Base-by-base conservation (phyloP, 768 basidiomycete genomes). In the Candolleomyces eurysporus region DNA sequence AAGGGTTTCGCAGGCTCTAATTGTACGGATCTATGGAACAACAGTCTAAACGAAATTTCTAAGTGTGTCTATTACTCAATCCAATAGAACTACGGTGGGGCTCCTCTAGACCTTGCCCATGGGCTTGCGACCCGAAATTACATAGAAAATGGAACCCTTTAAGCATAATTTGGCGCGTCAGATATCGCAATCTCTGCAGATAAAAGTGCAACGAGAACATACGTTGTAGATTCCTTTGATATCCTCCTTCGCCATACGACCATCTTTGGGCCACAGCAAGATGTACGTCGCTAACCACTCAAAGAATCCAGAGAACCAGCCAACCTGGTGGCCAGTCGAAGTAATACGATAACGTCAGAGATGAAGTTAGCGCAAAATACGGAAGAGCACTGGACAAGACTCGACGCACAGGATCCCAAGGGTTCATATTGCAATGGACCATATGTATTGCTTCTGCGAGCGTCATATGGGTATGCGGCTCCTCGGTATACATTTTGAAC, bases 251-350 rank as follows among this genome's bases (percentile, higher is more conserved):
- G 64, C 71, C 67, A 80, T 64, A 54, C 65, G 62, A 4, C 75
- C 73, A 50, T 78, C 77, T 5, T 61, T 60, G 0, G 76, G 76
- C 74, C 73, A 75, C 8, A 80, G 63, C 61, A 79, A 45, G 43
- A 79, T 43, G 58, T 79, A 82, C 0, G 76, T 75, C 19, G 76
- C 67, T 14, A 72, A 58, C 79, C 79, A 82, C 64, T 82, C 79
- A 46, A 77, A 74, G 10, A 66, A 62, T 31, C 78, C 76, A 13
- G 77, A 75, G 36, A 69, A 63, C 75, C 77, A 79, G 17, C 80
- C 79, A 63, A 79, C 78, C 79, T 81, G 11, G 16, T 4, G 43
- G 16, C 3, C n/a, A 39, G 14, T n/a, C 14, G 26, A 26, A 26
- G 16, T 26, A 26, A 26, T 26, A 26, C 26, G 16, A 5, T 2